Percentiles rank a stretch among this genome's conserved stretches.
Conservation (phyloP, 225 moss, liverwort and hornwort genomes). For the Rhytidiadelphus loreus region DNA sequence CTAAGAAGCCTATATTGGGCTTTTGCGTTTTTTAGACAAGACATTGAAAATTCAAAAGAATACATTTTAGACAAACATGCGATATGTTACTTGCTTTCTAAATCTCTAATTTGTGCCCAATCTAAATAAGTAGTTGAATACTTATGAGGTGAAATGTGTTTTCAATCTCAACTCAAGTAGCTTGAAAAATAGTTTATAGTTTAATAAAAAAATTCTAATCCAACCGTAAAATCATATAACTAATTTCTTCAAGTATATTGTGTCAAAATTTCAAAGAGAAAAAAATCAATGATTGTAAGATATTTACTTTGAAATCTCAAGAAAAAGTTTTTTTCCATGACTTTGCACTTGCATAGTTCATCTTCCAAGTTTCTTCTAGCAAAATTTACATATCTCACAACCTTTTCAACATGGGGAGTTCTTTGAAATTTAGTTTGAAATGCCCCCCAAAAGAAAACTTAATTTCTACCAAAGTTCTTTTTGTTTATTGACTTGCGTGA, state of each 20-base stretch:
- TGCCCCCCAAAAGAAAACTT: rapidly evolving
- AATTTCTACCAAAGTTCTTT: not conserved
- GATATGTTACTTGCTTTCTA: not conserved
- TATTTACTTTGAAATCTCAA: not conserved
- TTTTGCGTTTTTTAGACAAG: not conserved
- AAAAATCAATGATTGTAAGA: not conserved
- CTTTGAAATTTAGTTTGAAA: not conserved
- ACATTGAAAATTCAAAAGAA: not conserved
- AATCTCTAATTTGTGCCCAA: not conserved
- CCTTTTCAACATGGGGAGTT: not conserved
- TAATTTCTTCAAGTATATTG: not conserved
- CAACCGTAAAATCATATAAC: too few relatives aligned
- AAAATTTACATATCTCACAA: not conserved
- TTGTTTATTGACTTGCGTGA: rapidly evolving
- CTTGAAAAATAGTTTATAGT: too few relatives aligned
- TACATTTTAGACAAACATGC: not conserved
- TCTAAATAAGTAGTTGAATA: not conserved
- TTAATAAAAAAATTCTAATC: too few relatives aligned
- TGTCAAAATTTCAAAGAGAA: not conserved
- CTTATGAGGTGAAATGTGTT: not conserved
- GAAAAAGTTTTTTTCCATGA: not conserved
- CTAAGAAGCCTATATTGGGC: rapidly evolving
- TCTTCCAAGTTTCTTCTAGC: not conserved
- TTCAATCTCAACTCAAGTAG: too few relatives aligned
- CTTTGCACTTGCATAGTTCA: not conserved